phyloP scores from a whole-genome alignment of 257 asterid genomes.

The Penstemon newberryi region DNA sequence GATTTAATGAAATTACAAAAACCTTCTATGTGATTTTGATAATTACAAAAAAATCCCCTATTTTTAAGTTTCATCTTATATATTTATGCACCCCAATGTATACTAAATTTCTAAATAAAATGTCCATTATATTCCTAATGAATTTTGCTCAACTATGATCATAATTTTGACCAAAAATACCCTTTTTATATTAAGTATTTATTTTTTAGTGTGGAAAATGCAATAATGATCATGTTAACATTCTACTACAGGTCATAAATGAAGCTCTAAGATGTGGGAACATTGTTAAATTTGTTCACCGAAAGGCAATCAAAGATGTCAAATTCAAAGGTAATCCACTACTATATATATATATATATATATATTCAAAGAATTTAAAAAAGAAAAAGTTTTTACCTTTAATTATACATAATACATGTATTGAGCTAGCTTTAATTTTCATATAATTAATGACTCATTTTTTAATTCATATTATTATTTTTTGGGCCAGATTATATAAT shows the following conservation, averaged over 20 bases:
- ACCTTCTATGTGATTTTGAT: too few species aligned
- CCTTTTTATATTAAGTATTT: too few species aligned
- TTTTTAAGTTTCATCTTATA: too few species aligned
- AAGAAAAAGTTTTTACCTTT: not conserved
- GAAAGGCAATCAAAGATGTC: slow-evolving; percentile 82
- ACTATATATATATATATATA: slow-evolving; percentile 9
- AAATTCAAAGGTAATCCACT: slow-evolving; percentile 55
- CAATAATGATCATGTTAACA: slow-evolving; percentile 29
- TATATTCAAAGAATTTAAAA: not conserved
- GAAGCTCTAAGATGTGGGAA: slow-evolving; percentile 86
- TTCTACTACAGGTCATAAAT: slow-evolving; percentile 62
- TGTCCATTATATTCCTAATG: too few species aligned
- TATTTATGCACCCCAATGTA: too few species aligned
- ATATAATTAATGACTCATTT: not conserved
- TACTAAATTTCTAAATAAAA: too few species aligned
- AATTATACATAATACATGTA: slow-evolving; percentile 43
- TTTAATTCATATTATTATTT: not conserved
- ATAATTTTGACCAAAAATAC: too few species aligned
- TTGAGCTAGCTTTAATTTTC: slow-evolving; percentile 17
- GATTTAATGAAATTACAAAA: too few species aligned
- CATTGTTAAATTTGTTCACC: slow-evolving; percentile 87
- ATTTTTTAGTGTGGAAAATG: slow-evolving; percentile 8
- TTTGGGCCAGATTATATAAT: slow-evolving; percentile 52
- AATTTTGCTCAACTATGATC: too few species aligned
- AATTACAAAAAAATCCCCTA: too few species aligned